Evolutionary conservation across 208 protist species (phyloP), one percentile per base, ranked within the genome.

Genomic region (Acanthamoeba divionensis): DNA sequence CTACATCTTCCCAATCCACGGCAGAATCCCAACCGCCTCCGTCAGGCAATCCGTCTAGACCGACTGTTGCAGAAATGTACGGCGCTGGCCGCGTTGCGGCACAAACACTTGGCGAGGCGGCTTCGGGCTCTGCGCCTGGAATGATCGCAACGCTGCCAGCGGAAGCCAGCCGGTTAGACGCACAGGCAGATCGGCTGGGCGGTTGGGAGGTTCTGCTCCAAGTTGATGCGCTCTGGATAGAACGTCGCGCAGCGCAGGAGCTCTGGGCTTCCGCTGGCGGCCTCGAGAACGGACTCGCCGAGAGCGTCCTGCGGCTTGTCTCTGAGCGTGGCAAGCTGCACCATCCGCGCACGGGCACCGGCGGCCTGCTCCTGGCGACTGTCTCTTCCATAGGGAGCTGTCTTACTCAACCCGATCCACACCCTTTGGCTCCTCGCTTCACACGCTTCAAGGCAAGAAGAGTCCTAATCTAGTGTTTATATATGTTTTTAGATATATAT

Each of bases 161-260:
- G 62, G 62, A 7, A 10, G 21, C 63, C 26, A 9, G 57, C 57
- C 26, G 26, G 57, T 65, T n/a, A 4, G 57, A 36, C 26, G 57
- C 8, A 29, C 6, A 4, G 8, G 13, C 44, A 79, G 69, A 33
- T n/a, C 38, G 5, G 69, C 38, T n/a, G 75, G 54, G 66, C 21
- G 75, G 66, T 48, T 86, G 54, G 50, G 75, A 86, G 52, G 54
- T 86, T 9, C 24, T 86, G 26, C 45, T 86, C 10, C 75, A 86
- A 36, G 50, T 86, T 31, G 75, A 86, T 9, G 54, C 54, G 36
- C 45, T 86, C 1, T 86, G 75, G 50, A 6, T 86, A 8, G 75
- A 57, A 18, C 45, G 18, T 44, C 9, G 18, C 18, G 41, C n/a
- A 55, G 41, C 24, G n/a, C n/a, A n/a, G n/a, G n/a, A n/a, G n/a